Percentiles rank a stretch among this genome's conserved stretches.
These are phyloP conservation scores for Eugenia klotzschiana DNA, from an alignment of 441 rosid species.

Conservation along the genomic window DNA sequence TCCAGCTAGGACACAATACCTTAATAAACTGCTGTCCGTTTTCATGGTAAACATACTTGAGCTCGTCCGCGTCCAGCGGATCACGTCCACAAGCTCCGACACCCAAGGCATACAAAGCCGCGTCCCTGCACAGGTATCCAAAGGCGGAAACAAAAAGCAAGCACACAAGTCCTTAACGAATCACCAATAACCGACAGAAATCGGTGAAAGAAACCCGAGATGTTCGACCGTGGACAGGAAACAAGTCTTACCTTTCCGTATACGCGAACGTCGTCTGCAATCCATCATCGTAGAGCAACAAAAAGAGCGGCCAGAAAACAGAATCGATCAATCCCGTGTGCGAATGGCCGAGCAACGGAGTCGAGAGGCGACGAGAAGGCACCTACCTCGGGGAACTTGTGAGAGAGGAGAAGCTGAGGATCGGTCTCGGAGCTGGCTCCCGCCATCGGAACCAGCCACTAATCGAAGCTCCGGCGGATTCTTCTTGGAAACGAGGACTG, in stretches of 20 bases:
- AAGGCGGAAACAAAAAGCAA: not conserved
- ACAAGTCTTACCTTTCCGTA: not conserved
- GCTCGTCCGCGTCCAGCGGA: conserved; percentile 67
- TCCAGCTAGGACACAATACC: conserved; percentile 19
- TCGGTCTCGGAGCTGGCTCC: conserved; percentile 20
- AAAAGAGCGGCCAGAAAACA: not conserved
- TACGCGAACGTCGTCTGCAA: not conserved
- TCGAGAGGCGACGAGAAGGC: not conserved
- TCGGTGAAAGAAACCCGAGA: not conserved
- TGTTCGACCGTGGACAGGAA: not conserved
- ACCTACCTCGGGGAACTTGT: conserved; percentile 53
- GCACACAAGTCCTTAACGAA: not conserved
- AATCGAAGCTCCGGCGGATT: not conserved
- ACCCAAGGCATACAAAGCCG: conserved; percentile 68
- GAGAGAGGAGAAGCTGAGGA: conserved; percentile 30
- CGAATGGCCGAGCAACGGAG: not conserved
- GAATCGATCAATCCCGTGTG: not conserved
- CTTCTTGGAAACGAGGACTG: not conserved
- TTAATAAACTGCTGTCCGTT: conserved; percentile 52
- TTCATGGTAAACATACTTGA: conserved; percentile 65
- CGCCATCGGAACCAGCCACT: conserved; percentile 19
- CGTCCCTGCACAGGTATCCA: conserved; percentile 37
- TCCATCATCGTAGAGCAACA: not conserved
- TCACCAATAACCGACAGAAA: not conserved
- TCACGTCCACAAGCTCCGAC: conserved; percentile 71